Evolutionary conservation across 306 rosid genomes (phyloP).

Genomic region (Crotalaria pallida): DNA sequence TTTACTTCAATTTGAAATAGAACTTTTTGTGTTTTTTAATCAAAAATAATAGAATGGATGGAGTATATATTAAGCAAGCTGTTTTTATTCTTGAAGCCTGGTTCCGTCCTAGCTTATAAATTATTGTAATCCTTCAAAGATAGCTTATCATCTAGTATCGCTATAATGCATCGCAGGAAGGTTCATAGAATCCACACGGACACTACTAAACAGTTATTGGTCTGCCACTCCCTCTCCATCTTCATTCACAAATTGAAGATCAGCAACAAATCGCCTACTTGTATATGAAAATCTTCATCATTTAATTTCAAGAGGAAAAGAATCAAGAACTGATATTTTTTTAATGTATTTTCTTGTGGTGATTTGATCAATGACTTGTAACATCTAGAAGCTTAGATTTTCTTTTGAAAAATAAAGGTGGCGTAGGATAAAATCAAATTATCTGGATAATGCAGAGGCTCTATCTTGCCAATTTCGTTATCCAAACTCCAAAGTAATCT

Average conservation of each 20-base stretch:
- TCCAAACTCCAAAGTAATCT: conserved; percentile 18
- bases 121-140: no score
- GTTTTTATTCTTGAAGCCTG: no score
- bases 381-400: conserved; percentile 14
- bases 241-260: background rate
- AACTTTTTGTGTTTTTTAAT: no score
- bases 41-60: no score
- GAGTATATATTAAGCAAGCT: no score
- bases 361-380: conserved; percentile 26
- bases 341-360: background rate
- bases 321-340: background rate
- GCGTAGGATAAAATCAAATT: conserved; percentile 27
- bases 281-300: background rate
- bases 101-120: no score
- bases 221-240: conserved; percentile 14
- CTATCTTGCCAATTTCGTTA: background rate
- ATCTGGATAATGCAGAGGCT: background rate
- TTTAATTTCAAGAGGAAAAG: background rate
- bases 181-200: background rate
- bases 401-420: background rate
- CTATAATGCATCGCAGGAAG: background rate
- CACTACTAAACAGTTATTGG: conserved; percentile 21
- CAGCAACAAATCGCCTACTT: conserved; percentile 2
- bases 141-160: no score
- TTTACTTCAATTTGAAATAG: no score